Base-by-base conservation (phyloP, 768 basidiomycete genomes). In the Suillus plorans region DNA sequence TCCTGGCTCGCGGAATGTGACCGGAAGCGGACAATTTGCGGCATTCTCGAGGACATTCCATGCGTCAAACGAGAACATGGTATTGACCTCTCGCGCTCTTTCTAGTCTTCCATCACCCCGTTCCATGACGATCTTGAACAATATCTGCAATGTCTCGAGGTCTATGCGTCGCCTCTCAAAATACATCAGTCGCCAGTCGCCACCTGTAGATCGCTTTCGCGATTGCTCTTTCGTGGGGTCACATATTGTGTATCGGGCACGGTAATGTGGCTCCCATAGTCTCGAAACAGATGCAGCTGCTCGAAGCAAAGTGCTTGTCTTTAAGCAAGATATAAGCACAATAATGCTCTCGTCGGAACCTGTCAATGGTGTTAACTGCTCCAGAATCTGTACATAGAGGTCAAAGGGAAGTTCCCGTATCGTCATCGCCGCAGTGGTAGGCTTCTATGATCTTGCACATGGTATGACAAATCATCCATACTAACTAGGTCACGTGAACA, bases 191-290 rank as follows among this genome's bases (percentile, higher is more conserved):
- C 76, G 77, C 82, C 84, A 88, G 69, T 87, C 76, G 41, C 74
- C 72, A 20, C 71, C 69, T 18, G 70, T 65, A 9, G 62, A 63
- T 20, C 69, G 61, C 55, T 61, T 74, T 41, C 83, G 79, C 47
- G 68, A 69, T 31, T 65, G 66, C 68, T 88, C 85, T 0, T 69
- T 72, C 20, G 61, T 66, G 18, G 76, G 69, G 56, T 79, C 74
- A 67, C 72, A 76, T 67, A 84, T 76, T 5, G 73, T 75, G 71
- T 86, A 89, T 13, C 85, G 82, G 37, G 61, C 72, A 34, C 66
- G 76, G 70, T 88, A 89, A 62, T 86, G 85, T 0, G 79, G 69
- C 67, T 84, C 76, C 88, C 88, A 89, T 41, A 88, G 61, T 5
- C 69, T 62, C 0, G 80, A 62, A 2, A 79, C 28, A 16, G 73